Conservation (phyloP, 306 rosid genomes). For the Vicia sativa region DNA sequence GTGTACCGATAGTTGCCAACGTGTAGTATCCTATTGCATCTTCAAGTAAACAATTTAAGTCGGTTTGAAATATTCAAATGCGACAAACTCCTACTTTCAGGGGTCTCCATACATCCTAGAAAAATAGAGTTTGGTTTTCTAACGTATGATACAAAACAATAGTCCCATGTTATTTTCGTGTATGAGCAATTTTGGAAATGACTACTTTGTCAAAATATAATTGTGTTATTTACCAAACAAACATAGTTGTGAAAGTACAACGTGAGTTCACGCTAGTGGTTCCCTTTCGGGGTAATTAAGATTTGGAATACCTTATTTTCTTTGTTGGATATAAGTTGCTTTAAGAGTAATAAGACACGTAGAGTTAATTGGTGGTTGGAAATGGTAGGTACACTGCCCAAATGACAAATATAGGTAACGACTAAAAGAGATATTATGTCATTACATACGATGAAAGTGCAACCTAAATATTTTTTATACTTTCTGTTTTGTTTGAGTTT, state of each 20-base stretch:
- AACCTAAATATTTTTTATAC: too few relatives aligned
- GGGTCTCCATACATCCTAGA: not conserved
- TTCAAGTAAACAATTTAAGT: constrained; percentile 17
- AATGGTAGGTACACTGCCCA: constrained; percentile 3
- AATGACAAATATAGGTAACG: constrained; percentile 10
- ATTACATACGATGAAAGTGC: not conserved
- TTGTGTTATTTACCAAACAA: not conserved
- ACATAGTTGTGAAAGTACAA: not conserved
- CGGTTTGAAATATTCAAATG: constrained; percentile 28
- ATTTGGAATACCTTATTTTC: constrained; percentile 12
- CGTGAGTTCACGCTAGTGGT: not conserved
- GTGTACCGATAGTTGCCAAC: constrained; percentile 13
- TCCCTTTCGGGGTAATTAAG: not conserved
- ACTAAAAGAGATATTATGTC: not conserved
- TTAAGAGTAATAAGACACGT: not conserved
- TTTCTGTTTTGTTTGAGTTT: not conserved
- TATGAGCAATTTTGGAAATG: not conserved
- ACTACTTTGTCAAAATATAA: constrained; percentile 2
- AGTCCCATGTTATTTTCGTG: too few relatives aligned
- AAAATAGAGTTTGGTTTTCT: not conserved
- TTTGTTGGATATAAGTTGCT: constrained; percentile 3
- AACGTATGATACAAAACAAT: not conserved
- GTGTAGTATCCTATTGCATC: constrained; percentile 12
- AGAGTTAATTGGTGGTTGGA: not conserved
- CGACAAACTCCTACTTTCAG: not conserved